Evolutionary conservation across 148 eudicot species (phyloP).

Genomic region (Camellia lanceoleosa): DNA sequence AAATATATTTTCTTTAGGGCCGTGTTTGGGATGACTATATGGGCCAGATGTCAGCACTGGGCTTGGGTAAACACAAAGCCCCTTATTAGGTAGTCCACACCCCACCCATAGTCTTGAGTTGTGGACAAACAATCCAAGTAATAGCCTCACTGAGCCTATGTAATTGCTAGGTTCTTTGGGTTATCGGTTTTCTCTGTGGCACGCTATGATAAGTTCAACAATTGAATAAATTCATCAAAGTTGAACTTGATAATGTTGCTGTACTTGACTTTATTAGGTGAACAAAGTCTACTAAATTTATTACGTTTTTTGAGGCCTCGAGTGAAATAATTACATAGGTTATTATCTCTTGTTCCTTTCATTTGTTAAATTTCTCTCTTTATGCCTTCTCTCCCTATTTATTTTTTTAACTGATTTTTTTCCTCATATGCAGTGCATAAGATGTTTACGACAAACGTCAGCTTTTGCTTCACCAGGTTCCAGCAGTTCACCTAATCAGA

Average conservation of each 20-base stretch:
- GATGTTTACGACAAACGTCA: constrained; percentile 93
- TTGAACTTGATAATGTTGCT: background rate
- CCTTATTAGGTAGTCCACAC: too few relatives aligned
- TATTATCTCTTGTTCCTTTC: background rate
- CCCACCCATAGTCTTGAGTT: too few relatives aligned
- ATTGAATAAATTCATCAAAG: background rate
- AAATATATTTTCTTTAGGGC: too few relatives aligned
- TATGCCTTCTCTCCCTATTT: background rate
- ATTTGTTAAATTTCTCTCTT: background rate
- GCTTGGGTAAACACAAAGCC: too few relatives aligned
- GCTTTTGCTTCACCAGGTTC: constrained; percentile 72
- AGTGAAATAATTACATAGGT: too few relatives aligned
- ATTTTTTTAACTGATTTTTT: background rate
- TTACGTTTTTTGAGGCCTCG: background rate
- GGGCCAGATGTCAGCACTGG: too few relatives aligned
- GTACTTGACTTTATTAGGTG: background rate
- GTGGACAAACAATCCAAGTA: background rate
- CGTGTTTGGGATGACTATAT: too few relatives aligned
- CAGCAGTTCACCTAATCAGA: constrained; percentile 42
- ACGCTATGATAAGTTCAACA: background rate
- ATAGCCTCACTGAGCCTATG: background rate
- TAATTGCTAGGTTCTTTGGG: background rate
- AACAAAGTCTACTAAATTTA: background rate
- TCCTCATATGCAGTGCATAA: constrained; percentile 68
- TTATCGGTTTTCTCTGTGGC: background rate